Evolutionary conservation across 1,284 basidiomycete species (phyloP), one percentile per base, ranked within the genome.

Genomic region (Malassezia caprae): DNA sequence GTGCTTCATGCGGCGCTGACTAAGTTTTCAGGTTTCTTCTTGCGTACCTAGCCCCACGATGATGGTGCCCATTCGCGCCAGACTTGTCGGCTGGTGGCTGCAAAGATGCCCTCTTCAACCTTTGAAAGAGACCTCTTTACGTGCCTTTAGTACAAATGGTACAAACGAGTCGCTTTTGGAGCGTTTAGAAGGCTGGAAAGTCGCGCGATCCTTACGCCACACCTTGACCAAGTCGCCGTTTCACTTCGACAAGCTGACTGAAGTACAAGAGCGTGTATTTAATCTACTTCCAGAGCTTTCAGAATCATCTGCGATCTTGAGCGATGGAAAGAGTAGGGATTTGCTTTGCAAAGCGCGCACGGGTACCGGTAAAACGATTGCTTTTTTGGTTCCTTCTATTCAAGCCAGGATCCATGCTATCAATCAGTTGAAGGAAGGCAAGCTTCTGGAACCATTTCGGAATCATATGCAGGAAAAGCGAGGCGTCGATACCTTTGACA

Each of bases 211-310:
- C 8, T 35, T 49, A 37, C 28, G 35, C 15, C 35, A 68, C 41
- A 72, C 75, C 8, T 58, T 76, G 40, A 69, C 67, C 34, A 57
- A 76, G 44, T 78, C 77, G 32, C 88, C 88, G 0, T 87, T 90
- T 79, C 78, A 80, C 21, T 82, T 89, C 60, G 79, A 76, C 12
- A 77, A 79, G 48, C 90, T 96, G 88, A 85, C 86, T 2, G 76
- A 83, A 11, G 90, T 96, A 0, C 93, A 96, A 76, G 80, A 83
- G 19, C 80, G 83, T 48, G 88, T 96, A 6, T 79, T 91, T 2
- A 65, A 69, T 41, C 71, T 79, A 42, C 77, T 82, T 55, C 80
- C 83, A 76, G 61, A 77, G n/a, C 60, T 82, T 11, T 62, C 65
- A 5, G 50, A 45, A 15, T 34, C 52, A 11, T 23, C 28, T 10